Base-by-base conservation (phyloP, 805 yeast genomes). In the Yarrowia sp. region DNA sequence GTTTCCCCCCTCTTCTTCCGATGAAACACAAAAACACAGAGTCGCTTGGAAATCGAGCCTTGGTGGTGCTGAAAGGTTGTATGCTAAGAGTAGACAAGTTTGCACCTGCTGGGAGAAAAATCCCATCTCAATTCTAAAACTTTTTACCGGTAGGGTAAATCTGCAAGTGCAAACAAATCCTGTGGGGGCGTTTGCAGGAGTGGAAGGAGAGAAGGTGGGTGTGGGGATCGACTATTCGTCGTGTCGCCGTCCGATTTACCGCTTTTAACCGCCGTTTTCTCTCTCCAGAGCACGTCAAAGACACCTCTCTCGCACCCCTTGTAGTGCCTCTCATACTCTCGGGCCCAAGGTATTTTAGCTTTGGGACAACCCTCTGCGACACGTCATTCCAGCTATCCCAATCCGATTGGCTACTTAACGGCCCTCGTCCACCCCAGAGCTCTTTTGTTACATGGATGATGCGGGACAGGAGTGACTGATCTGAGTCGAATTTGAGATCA, bases 1-100 rank as follows among this genome's bases (percentile, higher is more conserved):
- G 65, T 59, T 59, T 59, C 65, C 65, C 65, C 65, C 65, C 65
- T 59, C 65, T 59, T 59, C 65, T 59, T 59, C 65, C 65, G 35
- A 45, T 59, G 65, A 59, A 59, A 59, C 65, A 59, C 65, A 59
- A 59, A 59, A 59, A 43, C 52, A 45, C 65, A 35, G 65, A 32
- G 64, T 59, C 42, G 63, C 46, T 53, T 38, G 48, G 22, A 12
- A n/a, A 35, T 42, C 32, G 46, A 26, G 32, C 41, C 49, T 59
- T n/a, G 65, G 48, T 59, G 50, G 65, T 43, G 46, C 36, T 43
- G 41, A 32, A 58, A 42, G 49, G 64, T 56, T 42, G 48, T 43
- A 45, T 41, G 48, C 63, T 41, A 38, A 53, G 59, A 59, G 42
- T 43, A 59, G 65, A 59, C 52, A 59, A 45, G 65, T 43, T 59